A percentile compares a stretch with the other conserved stretches of the same genome.
Conservation (phyloP, 345 rosid species). For the Citrus unshiu region DNA sequence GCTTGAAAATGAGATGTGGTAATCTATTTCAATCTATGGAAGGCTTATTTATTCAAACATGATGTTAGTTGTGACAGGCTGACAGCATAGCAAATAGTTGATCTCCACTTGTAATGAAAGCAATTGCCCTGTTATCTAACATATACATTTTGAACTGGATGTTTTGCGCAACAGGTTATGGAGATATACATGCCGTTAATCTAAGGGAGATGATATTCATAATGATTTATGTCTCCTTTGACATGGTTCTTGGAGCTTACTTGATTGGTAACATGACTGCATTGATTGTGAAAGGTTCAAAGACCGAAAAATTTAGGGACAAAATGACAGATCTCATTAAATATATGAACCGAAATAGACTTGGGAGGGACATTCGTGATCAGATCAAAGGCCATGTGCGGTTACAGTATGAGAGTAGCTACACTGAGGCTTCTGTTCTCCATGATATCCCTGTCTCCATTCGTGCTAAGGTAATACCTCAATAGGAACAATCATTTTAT, state of each 20-base stretch:
- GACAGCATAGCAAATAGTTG: neutral
- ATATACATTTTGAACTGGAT: neutral
- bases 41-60: neutral
- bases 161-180: constrained; percentile 61
- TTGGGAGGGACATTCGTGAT: constrained; percentile 59
- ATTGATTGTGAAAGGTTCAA: constrained; percentile 94
- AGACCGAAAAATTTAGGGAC: constrained; percentile 91
- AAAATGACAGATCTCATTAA: constrained; percentile 85
- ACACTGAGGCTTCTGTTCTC: constrained; percentile 74
- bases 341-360: constrained; percentile 84
- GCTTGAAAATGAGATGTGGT: neutral
- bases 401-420: constrained; percentile 79
- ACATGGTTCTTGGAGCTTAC: constrained; percentile 97
- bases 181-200: constrained; percentile 97
- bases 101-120: neutral
- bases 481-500: neutral
- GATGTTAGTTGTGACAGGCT: neutral
- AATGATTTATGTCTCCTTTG: constrained; percentile 48
- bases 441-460: constrained; percentile 86
- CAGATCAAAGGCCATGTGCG: constrained; percentile 78
- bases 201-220: constrained; percentile 94
- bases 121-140: neutral
- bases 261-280: constrained; percentile 98
- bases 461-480: constrained; percentile 71
- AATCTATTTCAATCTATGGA: neutral